These are phyloP conservation scores for Euphorbia schlechtendalii DNA, from an alignment of 441 rosid genomes.

Conservation along the genomic window DNA sequence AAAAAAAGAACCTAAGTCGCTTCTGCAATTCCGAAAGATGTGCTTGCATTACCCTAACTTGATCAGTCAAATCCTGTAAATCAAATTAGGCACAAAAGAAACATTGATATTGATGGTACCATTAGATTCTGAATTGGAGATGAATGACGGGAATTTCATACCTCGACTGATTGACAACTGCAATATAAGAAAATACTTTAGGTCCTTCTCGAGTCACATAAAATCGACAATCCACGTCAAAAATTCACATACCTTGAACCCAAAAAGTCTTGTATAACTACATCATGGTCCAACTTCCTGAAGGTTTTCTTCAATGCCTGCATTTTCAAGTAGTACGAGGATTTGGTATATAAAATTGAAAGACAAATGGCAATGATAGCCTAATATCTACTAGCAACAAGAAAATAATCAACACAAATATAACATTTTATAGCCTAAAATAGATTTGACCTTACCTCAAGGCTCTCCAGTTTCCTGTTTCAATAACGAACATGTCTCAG, in stretches of 20 bases:
- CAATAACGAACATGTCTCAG: slow-evolving; percentile 17
- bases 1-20: slow-evolving; percentile 52
- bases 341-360: slow-evolving; percentile 9
- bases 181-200: slow-evolving; percentile 19
- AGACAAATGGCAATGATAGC: not conserved
- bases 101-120: too few relatives aligned
- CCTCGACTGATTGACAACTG: slow-evolving; percentile 65
- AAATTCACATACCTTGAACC: slow-evolving; percentile 45
- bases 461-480: slow-evolving; percentile 71
- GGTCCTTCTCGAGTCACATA: not conserved
- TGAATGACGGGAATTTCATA: slow-evolving; percentile 19
- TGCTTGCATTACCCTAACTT: slow-evolving; percentile 37
- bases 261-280: slow-evolving; percentile 56
- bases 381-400: too few relatives aligned
- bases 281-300: slow-evolving; percentile 68
- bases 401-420: too few relatives aligned
- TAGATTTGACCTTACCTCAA: slow-evolving; percentile 46
- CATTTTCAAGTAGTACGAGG: slow-evolving; percentile 37
- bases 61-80: slow-evolving; percentile 45
- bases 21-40: slow-evolving; percentile 46
- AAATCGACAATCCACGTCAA: slow-evolving; percentile 11
- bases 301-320: slow-evolving; percentile 71
- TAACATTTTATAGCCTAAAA: too few relatives aligned
- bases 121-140: not conserved
- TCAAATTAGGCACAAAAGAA: slow-evolving; percentile 14